These are phyloP conservation scores for Neofusicoccum kwambonambiense DNA, from an alignment of 2,329 filamentous ascomycete genomes.

Conservation along the genomic window DNA sequence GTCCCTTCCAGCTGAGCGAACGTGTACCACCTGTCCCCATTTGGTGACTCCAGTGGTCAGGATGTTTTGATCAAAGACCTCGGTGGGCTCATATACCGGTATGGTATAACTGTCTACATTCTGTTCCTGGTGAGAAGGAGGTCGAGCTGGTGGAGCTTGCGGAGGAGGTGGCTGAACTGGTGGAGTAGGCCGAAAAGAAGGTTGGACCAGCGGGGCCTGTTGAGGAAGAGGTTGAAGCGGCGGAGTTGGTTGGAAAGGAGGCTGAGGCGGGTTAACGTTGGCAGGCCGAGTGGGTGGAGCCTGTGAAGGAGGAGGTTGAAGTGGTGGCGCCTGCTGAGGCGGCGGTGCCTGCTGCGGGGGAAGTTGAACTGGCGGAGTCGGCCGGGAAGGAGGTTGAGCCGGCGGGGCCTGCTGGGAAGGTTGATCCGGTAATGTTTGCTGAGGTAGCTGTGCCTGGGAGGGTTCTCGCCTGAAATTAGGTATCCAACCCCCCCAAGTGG, in stretches of 20 bases:
- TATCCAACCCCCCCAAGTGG: too few relatives aligned
- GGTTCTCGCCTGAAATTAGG: too few relatives aligned
- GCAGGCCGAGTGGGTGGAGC: background rate
- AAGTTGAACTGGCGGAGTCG: background rate
- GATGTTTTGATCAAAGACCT: background rate
- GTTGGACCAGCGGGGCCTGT: background rate
- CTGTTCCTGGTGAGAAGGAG: background rate
- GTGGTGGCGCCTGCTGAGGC: background rate
- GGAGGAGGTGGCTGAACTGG: background rate
- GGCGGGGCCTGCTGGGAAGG: background rate
- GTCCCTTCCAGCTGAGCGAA: background rate
- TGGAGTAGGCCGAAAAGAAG: background rate
- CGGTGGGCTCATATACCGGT: background rate
- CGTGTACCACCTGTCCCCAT: background rate
- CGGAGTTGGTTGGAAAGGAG: background rate
- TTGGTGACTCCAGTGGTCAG: background rate
- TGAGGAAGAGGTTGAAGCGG: background rate
- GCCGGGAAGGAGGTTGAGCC: background rate
- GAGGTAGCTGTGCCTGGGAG: background rate
- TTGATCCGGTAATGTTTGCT: background rate
- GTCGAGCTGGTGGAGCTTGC: background rate
- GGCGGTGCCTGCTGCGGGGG: background rate
- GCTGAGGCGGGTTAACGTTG: too few relatives aligned
- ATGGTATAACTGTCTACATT: background rate
- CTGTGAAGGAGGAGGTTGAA: background rate